Conservation (phyloP, 257 asterid genomes). For the Marsdenia floribunda region DNA sequence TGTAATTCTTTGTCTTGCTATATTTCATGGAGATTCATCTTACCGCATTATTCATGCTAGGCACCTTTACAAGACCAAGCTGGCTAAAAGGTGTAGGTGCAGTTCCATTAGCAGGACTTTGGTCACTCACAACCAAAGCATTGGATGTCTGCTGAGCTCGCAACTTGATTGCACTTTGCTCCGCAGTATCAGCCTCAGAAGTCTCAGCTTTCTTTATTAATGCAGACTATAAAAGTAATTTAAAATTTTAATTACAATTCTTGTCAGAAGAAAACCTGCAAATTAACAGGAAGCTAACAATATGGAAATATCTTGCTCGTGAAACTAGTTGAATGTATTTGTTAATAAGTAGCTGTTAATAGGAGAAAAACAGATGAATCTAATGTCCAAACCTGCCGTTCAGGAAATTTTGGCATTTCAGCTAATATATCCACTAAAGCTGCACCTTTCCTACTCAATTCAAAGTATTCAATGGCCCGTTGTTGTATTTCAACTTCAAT, state of each 20-base stretch:
- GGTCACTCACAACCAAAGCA: constrained; percentile 80
- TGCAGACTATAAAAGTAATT: constrained; percentile 53
- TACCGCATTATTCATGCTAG: constrained; percentile 53
- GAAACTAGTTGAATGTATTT: background rate
- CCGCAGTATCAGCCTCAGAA: constrained; percentile 91
- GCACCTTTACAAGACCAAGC: constrained; percentile 80
- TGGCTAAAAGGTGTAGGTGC: constrained; percentile 56
- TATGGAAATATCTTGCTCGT: background rate
- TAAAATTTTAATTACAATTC: background rate
- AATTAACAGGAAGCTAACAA: constrained; percentile 4
- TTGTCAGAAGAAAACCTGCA: background rate
- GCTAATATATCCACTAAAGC: constrained; percentile 81
- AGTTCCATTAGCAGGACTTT: constrained; percentile 65
- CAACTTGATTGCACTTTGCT: constrained; percentile 88
- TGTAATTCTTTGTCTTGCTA: constrained; percentile 10
- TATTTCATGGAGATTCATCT: constrained; percentile 30
- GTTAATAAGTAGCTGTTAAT: background rate
- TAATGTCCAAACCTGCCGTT: constrained; percentile 63
- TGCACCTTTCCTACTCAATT: constrained; percentile 86
- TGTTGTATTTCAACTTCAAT: constrained; percentile 95
- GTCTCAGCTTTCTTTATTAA: constrained; percentile 81
- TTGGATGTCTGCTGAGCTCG: constrained; percentile 83
- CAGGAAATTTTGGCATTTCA: constrained; percentile 97
- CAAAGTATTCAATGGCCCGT: constrained; percentile 86
- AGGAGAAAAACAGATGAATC: constrained; percentile 5